Conservation (phyloP, 306 rosid species). For the Pterocarpus santalinus region DNA sequence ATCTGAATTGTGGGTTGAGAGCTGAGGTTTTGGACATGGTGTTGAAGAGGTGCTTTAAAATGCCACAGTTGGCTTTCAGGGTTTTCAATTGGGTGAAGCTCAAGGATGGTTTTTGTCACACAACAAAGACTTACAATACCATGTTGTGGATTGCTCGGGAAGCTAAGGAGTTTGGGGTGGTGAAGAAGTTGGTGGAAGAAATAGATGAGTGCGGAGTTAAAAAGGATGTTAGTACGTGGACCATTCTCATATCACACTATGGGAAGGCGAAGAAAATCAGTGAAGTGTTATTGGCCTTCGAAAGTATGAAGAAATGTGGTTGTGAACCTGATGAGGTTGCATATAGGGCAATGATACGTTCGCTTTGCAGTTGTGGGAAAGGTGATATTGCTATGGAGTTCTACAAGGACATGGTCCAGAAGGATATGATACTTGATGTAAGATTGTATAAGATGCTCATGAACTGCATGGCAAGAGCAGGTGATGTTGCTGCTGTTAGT, state of each 20-base stretch:
- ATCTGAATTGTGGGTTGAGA: constrained; percentile 51
- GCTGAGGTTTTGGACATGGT: constrained; percentile 75
- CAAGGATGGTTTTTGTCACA: constrained; percentile 62
- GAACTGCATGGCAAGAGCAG: constrained; percentile 68
- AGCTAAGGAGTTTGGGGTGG: constrained; percentile 68
- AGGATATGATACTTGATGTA: constrained; percentile 66
- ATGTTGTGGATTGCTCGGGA: constrained; percentile 82
- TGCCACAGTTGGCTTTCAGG: constrained; percentile 71
- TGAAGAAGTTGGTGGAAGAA: constrained; percentile 75
- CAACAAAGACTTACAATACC: constrained; percentile 70
- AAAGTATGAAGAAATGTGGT: constrained; percentile 69
- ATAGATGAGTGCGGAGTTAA: constrained; percentile 61
- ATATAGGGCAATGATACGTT: constrained; percentile 60
- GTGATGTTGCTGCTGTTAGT: constrained; percentile 66
- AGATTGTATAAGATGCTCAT: constrained; percentile 62
- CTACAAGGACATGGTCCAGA: constrained; percentile 74
- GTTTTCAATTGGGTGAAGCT: constrained; percentile 78
- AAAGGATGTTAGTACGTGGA: constrained; percentile 83
- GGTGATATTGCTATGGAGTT: constrained; percentile 86
- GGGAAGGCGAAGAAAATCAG: constrained; percentile 76
- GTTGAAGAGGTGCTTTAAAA: constrained; percentile 85
- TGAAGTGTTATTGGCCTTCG: constrained; percentile 65
- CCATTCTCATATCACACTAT: constrained; percentile 73
- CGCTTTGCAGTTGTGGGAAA: constrained; percentile 74
- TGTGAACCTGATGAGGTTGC: constrained; percentile 72